phyloP scores from a whole-genome alignment of 1,139 yeast species.

The Scheffersomyces segobiensis region DNA sequence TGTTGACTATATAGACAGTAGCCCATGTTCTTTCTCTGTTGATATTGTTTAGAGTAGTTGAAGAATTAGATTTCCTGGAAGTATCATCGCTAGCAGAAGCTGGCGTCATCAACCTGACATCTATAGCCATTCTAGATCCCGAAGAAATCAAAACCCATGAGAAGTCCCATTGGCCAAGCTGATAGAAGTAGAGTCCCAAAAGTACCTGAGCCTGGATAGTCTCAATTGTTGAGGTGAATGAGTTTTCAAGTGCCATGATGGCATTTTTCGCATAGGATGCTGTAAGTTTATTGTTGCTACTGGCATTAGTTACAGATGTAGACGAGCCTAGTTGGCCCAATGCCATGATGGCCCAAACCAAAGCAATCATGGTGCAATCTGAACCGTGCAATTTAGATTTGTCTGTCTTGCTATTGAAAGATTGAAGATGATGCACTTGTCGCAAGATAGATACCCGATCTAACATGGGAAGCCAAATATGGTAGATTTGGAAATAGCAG shows the following conservation, averaged over 20 bases:
- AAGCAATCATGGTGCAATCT: slow-evolving; percentile 21
- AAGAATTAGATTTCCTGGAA: slow-evolving; percentile 5
- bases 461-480: slow-evolving; percentile 24
- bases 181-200: slow-evolving; percentile 21
- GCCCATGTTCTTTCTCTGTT: slow-evolving; percentile 28
- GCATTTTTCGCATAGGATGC: slow-evolving; percentile 20
- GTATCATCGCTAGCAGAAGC: slow-evolving; percentile 10
- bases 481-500: slow-evolving; percentile 18
- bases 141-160: slow-evolving; percentile 26
- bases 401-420: neutral
- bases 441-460: slow-evolving; percentile 18
- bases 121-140: slow-evolving; percentile 26
- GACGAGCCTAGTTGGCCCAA: slow-evolving; percentile 12
- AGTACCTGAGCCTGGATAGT: slow-evolving; percentile 26
- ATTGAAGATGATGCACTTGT: slow-evolving; percentile 11
- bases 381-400: slow-evolving; percentile 8
- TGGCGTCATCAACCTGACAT: slow-evolving; percentile 23
- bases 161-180: slow-evolving; percentile 26
- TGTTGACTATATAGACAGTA: slow-evolving; percentile 20
- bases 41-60: slow-evolving; percentile 14
- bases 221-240: slow-evolving; percentile 24
- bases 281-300: slow-evolving; percentile 5
- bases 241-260: slow-evolving; percentile 22
- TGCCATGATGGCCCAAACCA: slow-evolving; percentile 24
- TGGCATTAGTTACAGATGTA: slow-evolving; percentile 2